Evolutionary conservation across 257 asterid genomes (phyloP), one percentile per base, ranked within the genome.

Genomic region (Leonotis leonurus): DNA sequence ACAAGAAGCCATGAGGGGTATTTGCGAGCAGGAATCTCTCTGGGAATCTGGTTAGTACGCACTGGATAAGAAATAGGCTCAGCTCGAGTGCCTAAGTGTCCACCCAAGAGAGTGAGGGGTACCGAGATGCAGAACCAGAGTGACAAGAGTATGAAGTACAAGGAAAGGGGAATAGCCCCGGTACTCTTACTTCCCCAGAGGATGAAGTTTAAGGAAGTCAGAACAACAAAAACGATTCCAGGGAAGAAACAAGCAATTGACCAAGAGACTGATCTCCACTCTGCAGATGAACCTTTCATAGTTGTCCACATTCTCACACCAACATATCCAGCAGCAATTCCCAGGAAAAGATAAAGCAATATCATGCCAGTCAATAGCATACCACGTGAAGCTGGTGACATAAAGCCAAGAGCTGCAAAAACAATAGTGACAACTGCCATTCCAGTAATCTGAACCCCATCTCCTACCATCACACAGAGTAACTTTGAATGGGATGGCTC

Each of bases 371-470:
- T 85, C 44, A 88, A 75, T 39, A 88, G 82, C 96, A 83, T 85
- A 33, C 96, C 96, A 44, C 96, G 83, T 22, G 95, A 88, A 62
- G 95, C 96, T 53, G 96, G 96, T 14, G 96, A 88, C 92, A 88
- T 81, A 74, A 85, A 88, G 49, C 96, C 94, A 60, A 88, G 56
- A 68, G 96, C 92, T 7, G 94, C 92, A 35, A 88, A 85, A 27
- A 88, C 83, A 29, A 85, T 85, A 43, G 91, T 85, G 62, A 88
- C 92, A 45, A 78, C 79, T 11, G 92, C 82, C 94, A 85, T 85
- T 12, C 96, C 92, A 13, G 87, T 75, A 29, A 88, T 85, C 61
- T 85, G 96, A 67, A 85, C 83, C 45, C 96, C 96, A 76, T 85
- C 81, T 41, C 86, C 96, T 26, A 88, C 76, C 96, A 88, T 88